Base-by-base conservation (phyloP, 495 filamentous ascomycete genomes). In the Daldinia childiae region DNA sequence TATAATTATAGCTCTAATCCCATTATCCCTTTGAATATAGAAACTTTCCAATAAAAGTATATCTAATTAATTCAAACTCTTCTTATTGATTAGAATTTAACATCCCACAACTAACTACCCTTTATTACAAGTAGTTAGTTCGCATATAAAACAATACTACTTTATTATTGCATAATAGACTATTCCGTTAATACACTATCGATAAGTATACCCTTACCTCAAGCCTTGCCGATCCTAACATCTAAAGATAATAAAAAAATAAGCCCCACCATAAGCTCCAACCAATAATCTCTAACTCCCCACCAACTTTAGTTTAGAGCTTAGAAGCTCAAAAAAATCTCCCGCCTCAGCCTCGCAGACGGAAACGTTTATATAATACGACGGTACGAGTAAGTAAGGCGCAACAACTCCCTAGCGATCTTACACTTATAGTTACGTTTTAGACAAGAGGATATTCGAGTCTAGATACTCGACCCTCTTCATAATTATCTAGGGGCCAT, bases 241-340 rank as follows among this genome's bases (percentile, higher is more conserved):
- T 4, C 5, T 4, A 29, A 29, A 29, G 27, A 29, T 29, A 2
- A n/a, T n/a, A n/a, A 30, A 30, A 30, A 30, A 30, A 0, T 8
- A 8, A 7, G 29, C 29, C 62, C 65, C 60, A 39, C 67, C 62
- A 68, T n/a, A 0, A 56, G 52, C 54, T 57, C 17, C 29, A 36
- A 4, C 54, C 54, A 57, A 57, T 57, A 32, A 57, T 34, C 17
- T 36, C 54, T 57, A 32, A 1, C 30, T 57, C 54, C 27, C 54
- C 52, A 29, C 52, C n/a, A 29, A 29, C 4, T 2, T 21, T 15
- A 29, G 1, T 3, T 21, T 48, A 36, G 24, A 72, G 65, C 73
- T 73, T 6, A 63, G n/a, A 51, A 75, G 72, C 66, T 71, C 68
- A 64, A 69, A 77, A 57, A 75, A 77, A 69, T 66, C 66, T 74